Conservation (phyloP, 345 rosid genomes). For the Salix viminalis region DNA sequence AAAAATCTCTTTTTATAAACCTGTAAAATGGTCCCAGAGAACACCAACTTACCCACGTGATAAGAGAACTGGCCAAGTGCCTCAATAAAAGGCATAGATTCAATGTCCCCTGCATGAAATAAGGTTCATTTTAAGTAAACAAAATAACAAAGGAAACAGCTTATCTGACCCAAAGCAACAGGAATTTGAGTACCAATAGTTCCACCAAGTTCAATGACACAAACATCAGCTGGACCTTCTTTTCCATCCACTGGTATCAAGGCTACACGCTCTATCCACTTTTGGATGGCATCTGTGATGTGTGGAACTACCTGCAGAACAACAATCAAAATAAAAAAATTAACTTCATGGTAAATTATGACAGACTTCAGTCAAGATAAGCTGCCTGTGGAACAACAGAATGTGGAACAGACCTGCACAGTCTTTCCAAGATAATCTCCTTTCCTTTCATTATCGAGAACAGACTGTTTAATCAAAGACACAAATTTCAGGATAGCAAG, state of each 20-base stretch:
- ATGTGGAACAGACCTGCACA: conserved; percentile 62
- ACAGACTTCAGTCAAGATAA: neutral
- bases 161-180: neutral
- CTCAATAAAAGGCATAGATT: conserved; percentile 95
- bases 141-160: neutral
- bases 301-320: conserved; percentile 84
- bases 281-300: conserved; percentile 92
- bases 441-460: conserved; percentile 83
- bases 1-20: neutral
- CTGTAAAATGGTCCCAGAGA: neutral
- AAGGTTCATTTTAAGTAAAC: neutral
- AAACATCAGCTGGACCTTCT: conserved; percentile 86
- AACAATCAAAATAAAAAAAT: neutral
- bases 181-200: conserved; percentile 60
- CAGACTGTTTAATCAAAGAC: conserved; percentile 42
- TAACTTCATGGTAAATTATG: neutral
- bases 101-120: conserved; percentile 79
- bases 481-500: neutral
- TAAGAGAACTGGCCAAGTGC: conserved; percentile 94
- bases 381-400: neutral
- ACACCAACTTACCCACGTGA: conserved; percentile 66
- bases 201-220: conserved; percentile 98
- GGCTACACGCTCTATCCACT: conserved; percentile 92
- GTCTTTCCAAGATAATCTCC: conserved; percentile 98
- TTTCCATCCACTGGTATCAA: conserved; percentile 77